Base-by-base conservation (phyloP, 1,284 basidiomycete genomes). In the Austroboletus rostrupii region DNA sequence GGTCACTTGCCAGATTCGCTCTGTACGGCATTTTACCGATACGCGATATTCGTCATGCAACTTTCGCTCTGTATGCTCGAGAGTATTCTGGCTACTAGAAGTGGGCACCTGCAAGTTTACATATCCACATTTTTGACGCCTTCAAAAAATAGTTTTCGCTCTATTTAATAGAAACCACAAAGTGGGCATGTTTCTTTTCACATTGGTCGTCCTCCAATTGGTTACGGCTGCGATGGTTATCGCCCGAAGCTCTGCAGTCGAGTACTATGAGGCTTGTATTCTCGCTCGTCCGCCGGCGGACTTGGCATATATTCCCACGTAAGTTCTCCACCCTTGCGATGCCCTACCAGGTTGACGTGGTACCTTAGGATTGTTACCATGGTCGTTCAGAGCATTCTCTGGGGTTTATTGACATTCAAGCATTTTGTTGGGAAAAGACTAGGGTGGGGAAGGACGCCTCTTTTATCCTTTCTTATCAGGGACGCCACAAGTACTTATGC, bases 91-190 rank as follows among this genome's bases (percentile, higher is more conserved):
- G 53, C 51, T 11, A 10, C 36, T 3, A 50, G 62, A 53, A 49
- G 66, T 65, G 7, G 46, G 64, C 14, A n/a, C n/a, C 5, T 1
- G 12, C n/a, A n/a, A 31, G 8, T 21, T 29, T 16, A 21, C 16
- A 16, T 10, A 20, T 13, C 29, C 3, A 29, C 13, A 13, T 13
- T 31, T 29, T 31, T 31, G 29, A 31, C 29, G 0, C 13, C 29
- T 35, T 38, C 8, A 11, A 17, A 11, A 19, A 9, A 6, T 23
- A 66, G 64, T 63, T 20, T 62, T 45, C 40, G 58, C 58, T 3
- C 32, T 66, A 5, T 67, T 62, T 37, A 59, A 63, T 39, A 53
- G 45, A 19, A 66, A 21, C 37, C 52, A 50, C 20, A 58, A 37
- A 45, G 38, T 47, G 13, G 45, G 33, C 32, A 0, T 51, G 4